phyloP scores from a whole-genome alignment of 2,329 filamentous ascomycete genomes.

The Hypoxylon sp. region DNA sequence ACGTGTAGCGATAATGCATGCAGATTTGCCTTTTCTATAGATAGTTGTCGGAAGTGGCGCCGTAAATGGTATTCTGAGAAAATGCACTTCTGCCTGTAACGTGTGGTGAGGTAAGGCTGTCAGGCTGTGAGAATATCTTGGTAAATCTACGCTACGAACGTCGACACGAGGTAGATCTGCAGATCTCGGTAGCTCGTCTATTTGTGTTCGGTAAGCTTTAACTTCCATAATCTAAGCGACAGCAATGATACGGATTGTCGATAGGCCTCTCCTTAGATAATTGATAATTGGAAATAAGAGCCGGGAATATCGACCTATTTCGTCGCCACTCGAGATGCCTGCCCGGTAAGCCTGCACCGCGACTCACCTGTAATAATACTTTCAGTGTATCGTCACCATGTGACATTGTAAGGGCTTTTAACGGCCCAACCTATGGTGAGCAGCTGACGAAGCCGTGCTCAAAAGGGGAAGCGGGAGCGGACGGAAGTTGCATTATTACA shows the following conservation, averaged over 20 bases:
- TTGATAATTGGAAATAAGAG: slow-evolving; percentile 13
- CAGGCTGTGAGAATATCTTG: slow-evolving; percentile 25
- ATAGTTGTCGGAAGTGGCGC: slow-evolving; percentile 12
- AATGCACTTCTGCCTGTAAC: slow-evolving; percentile 5
- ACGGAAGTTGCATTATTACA: slow-evolving; percentile 32
- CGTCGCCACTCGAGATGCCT: slow-evolving; percentile 18
- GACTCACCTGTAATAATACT: slow-evolving; percentile 21
- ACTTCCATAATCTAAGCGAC: slow-evolving; percentile 2
- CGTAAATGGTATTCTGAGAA: slow-evolving; percentile 9
- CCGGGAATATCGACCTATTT: slow-evolving; percentile 9
- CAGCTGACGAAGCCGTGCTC: slow-evolving; percentile 31
- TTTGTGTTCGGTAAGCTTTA: slow-evolving; percentile 8
- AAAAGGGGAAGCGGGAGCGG: slow-evolving; percentile 30
- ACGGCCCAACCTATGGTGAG: slow-evolving; percentile 25
- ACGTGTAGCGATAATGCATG: slow-evolving; percentile 12
- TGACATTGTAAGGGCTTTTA: slow-evolving; percentile 8
- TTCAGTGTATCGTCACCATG: slow-evolving; percentile 33
- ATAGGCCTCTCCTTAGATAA: not conserved
- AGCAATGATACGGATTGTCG: slow-evolving; percentile 6
- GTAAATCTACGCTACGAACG: slow-evolving; percentile 22
- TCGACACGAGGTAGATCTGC: slow-evolving; percentile 41
- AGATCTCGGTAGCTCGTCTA: slow-evolving; percentile 29
- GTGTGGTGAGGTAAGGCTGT: slow-evolving; percentile 12
- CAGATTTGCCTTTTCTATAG: slow-evolving; percentile 7
- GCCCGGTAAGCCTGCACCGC: slow-evolving; percentile 1